Base-by-base conservation (phyloP, 2,329 filamentous ascomycete species). In the Exophiala sp. region DNA sequence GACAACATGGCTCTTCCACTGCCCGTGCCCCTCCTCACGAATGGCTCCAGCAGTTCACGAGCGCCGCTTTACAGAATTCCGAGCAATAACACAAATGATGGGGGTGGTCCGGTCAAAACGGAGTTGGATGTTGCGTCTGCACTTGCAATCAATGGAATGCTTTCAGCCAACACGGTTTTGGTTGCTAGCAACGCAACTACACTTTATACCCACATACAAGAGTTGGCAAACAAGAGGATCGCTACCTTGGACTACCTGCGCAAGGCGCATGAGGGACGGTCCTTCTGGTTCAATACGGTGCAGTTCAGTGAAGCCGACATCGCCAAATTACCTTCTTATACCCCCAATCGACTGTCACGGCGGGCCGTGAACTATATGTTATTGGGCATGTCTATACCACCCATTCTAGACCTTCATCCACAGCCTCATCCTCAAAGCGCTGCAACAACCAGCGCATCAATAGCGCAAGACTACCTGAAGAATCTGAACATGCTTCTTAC, bases 281-380 rank as follows among this genome's bases (percentile, higher is more conserved):
- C 96, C 39, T 97, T 95, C 76, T 97, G 94, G 91, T 96, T 97
- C 78, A 96, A 96, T 73, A 96, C 94, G 0, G 83, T 96, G 57
- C 87, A 95, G 66, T 96, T 96, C 72, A 89, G 91, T 61, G 88
- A 89, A 65, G 72, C 82, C 29, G 90, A 96, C 70, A 79, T 97
- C 33, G 76, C 81, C 47, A 85, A 86, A 66, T 86, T 96, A 76
- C 86, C 92, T 42, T 95, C 90, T 68, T 92, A 95, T 68, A 88
- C 95, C 55, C 76, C 84, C 3, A 85, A 88, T 60, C 94, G 92
- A 68, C 83, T 96, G 45, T 86, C 89, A 58, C 87, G 91, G 54
- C 89, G 94, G 63, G 92, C 94, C 34, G 95, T 91, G 47, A 96
- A 96, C 70, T 95, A 92, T 70, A 84, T 99, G 53, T 82, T 97